These are phyloP conservation scores for Lathyrus tuberosus DNA, from an alignment of 306 rosid genomes.

Conservation along the genomic window DNA sequence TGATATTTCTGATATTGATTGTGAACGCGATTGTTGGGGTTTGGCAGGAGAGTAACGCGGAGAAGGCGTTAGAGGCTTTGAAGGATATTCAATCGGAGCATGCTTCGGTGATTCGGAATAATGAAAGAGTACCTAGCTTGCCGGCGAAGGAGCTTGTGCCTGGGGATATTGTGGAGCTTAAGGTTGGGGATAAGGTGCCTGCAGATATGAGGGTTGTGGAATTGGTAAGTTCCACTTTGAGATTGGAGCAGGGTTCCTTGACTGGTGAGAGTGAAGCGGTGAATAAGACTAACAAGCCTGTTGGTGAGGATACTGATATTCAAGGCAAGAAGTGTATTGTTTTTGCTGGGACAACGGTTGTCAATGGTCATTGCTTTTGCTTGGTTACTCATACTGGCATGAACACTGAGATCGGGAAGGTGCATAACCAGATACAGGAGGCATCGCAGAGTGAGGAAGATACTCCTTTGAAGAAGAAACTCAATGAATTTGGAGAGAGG, in stretches of 20 bases:
- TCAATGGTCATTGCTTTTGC: slow-evolving; percentile 74
- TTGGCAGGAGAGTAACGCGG: slow-evolving; percentile 97
- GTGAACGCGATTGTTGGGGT: slow-evolving; percentile 77
- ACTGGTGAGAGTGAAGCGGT: slow-evolving; percentile 70
- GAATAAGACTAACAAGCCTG: slow-evolving; percentile 50
- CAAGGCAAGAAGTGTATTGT: slow-evolving; percentile 61
- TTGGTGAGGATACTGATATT: slow-evolving; percentile 53
- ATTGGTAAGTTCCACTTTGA: slow-evolving; percentile 57
- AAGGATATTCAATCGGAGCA: slow-evolving; percentile 94
- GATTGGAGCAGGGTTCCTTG: slow-evolving; percentile 62
- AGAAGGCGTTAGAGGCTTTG: slow-evolving; percentile 87
- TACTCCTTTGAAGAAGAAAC: slow-evolving; percentile 83
- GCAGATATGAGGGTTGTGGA: slow-evolving; percentile 62
- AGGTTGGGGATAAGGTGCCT: slow-evolving; percentile 65
- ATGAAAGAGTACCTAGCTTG: slow-evolving; percentile 43
- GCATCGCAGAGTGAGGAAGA: slow-evolving; percentile 70
- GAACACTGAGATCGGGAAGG: slow-evolving; percentile 78
- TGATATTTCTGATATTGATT: slow-evolving; percentile 56
- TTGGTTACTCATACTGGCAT: slow-evolving; percentile 73
- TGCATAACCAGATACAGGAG: slow-evolving; percentile 72
- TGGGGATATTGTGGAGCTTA: slow-evolving; percentile 61
- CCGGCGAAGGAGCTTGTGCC: slow-evolving; percentile 88
- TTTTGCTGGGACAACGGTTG: slow-evolving; percentile 75
- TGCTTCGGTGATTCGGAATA: slow-evolving; percentile 66
- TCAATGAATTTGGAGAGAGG: slow-evolving; percentile 57